phyloP scores from a whole-genome alignment of 805 yeast genomes.

The Candida rishiriensis region DNA sequence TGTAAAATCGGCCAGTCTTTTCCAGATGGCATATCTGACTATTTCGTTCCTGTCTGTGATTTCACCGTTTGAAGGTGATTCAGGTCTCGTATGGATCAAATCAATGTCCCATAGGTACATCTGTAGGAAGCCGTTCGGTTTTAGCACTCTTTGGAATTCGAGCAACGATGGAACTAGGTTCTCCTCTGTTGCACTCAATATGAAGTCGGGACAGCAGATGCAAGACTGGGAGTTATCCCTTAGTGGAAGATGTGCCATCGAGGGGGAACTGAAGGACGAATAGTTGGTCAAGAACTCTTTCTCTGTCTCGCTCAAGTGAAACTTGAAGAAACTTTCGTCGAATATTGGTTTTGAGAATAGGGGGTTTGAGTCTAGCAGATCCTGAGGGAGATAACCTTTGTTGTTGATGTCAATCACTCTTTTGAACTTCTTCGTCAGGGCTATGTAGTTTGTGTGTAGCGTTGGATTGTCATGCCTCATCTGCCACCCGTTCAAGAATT shows the following conservation, averaged over 20 bases:
- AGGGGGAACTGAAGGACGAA: constrained; percentile 29
- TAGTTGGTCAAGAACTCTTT: constrained; percentile 22
- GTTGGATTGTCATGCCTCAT: constrained; percentile 26
- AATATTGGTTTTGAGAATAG: constrained; percentile 18
- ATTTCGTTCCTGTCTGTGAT: constrained; percentile 11
- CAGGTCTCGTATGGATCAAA: constrained; percentile 1
- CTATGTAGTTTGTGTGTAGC: constrained; percentile 25
- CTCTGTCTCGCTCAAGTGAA: constrained; percentile 20
- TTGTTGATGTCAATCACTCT: constrained; percentile 21
- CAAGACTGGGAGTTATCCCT: constrained; percentile 24
- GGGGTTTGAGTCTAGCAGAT: constrained; percentile 15
- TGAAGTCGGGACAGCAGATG: constrained; percentile 25
- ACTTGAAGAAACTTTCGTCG: constrained; percentile 15
- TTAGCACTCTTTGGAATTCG: constrained; percentile 29
- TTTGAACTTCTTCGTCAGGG: constrained; percentile 19
- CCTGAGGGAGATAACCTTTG: constrained; percentile 19
- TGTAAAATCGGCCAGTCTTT: constrained; percentile 13
- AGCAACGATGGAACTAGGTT: constrained; percentile 17
- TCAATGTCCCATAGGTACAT: constrained; percentile 27
- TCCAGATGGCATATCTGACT: constrained; percentile 20
- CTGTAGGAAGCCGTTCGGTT: constrained; percentile 28
- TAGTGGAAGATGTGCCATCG: constrained; percentile 25
- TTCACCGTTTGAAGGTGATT: neutral
- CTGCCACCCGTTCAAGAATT: constrained; percentile 32
- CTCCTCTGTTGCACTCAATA: constrained; percentile 12